Evolutionary conservation across 2,329 filamentous ascomycete genomes (phyloP).

Genomic region (Dryadomyces quercivorus): DNA sequence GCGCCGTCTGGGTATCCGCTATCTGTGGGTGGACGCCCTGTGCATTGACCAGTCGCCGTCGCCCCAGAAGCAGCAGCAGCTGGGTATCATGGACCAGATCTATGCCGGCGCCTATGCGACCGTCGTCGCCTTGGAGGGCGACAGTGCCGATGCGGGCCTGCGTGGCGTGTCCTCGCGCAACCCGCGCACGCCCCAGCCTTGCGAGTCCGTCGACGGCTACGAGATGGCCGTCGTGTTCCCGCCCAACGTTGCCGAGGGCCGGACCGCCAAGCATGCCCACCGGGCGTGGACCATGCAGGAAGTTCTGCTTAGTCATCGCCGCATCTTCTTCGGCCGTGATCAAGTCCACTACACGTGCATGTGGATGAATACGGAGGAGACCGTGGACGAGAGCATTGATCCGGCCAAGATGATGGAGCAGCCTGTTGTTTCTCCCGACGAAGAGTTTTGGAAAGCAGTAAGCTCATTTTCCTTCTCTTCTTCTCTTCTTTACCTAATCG

Average conservation of each 20-base stretch:
- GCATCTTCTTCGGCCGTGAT: not conserved
- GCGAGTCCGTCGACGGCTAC: too few relatives aligned
- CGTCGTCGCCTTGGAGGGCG: not conserved
- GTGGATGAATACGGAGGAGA: not conserved
- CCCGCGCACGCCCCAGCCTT: too few relatives aligned
- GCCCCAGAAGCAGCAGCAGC: not conserved
- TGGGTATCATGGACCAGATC: not conserved
- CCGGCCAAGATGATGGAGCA: not conserved
- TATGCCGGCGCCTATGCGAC: not conserved
- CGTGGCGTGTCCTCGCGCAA: not conserved
- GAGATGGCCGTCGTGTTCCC: not conserved
- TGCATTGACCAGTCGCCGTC: not conserved
- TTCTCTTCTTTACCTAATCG: too few relatives aligned
- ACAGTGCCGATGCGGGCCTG: not conserved
- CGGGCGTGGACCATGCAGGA: not conserved
- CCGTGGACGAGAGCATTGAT: not conserved
- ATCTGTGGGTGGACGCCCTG: not conserved
- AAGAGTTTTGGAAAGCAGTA: too few relatives aligned
- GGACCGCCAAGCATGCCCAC: not conserved
- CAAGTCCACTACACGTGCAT: not conserved
- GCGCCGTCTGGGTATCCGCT: not conserved
- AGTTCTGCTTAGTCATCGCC: not conserved
- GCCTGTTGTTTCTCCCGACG: not conserved
- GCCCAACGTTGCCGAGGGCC: not conserved
- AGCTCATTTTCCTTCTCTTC: too few relatives aligned